Conservation (phyloP, 1,284 basidiomycete genomes). For the Ustilago vetiveriae region DNA sequence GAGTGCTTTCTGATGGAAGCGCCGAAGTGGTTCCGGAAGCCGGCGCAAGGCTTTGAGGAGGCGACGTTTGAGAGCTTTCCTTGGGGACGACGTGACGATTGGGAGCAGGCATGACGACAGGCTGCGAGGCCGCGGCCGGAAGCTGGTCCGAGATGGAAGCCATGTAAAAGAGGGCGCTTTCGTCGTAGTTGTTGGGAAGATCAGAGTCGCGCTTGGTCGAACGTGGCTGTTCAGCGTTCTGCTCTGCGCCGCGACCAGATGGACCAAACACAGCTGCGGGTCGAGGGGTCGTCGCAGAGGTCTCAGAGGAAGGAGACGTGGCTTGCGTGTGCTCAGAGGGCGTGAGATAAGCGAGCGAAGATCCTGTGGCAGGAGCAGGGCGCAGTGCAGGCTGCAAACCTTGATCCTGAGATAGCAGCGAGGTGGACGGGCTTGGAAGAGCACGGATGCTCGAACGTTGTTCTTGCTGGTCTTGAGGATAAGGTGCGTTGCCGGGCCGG, state of each 20-base stretch:
- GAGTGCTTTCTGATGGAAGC: conserved; percentile 34
- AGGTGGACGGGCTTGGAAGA: neutral
- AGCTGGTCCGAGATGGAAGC: conserved; percentile 59
- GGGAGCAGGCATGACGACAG: conserved; percentile 32
- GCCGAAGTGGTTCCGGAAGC: conserved; percentile 31
- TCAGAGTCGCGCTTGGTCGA: conserved; percentile 32
- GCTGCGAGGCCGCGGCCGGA: conserved; percentile 35
- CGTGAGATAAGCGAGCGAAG: conserved; percentile 33
- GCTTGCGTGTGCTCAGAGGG: conserved; percentile 10
- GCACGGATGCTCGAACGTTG: conserved; percentile 15
- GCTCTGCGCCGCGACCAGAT: conserved; percentile 43
- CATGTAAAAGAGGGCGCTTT: conserved; percentile 62
- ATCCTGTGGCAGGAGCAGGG: conserved; percentile 7
- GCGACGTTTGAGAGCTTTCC: conserved; percentile 33
- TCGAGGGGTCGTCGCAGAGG: conserved; percentile 5
- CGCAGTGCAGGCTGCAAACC: conserved; percentile 9
- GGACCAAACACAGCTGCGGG: conserved; percentile 32
- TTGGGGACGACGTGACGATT: conserved; percentile 25
- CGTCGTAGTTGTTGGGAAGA: conserved; percentile 52
- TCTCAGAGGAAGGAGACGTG: conserved; percentile 9
- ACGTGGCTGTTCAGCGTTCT: conserved; percentile 21
- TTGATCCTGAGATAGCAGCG: neutral
- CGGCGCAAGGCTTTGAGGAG: conserved; percentile 37
- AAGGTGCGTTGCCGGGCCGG: neutral
- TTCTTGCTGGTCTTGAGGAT: conserved; percentile 8